Evolutionary conservation across 305 asterid genomes (phyloP).

Genomic region (Ilex paraguariensis): DNA sequence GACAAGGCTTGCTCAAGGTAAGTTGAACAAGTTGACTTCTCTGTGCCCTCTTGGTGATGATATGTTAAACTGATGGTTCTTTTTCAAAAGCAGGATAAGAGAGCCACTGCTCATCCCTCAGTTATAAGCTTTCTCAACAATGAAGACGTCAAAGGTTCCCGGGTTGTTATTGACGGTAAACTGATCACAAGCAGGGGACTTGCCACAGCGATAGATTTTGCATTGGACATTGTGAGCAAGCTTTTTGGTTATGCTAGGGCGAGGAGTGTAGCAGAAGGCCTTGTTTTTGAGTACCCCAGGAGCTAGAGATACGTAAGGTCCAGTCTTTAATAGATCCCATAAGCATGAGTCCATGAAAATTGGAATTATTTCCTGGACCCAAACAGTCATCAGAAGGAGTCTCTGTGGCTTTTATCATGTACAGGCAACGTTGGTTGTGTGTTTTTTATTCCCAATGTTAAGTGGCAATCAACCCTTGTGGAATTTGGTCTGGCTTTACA

Average conservation of each 20-base stretch:
- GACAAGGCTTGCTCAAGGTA: constrained; percentile 68
- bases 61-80: constrained; percentile 9
- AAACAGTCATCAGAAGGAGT: too few species aligned
- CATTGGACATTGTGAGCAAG: constrained; percentile 70
- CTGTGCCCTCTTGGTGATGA: not conserved
- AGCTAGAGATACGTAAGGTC: constrained; percentile 9
- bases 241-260: constrained; percentile 80
- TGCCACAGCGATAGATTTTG: constrained; percentile 53
- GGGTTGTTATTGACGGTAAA: constrained; percentile 69
- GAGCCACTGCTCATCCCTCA: constrained; percentile 55
- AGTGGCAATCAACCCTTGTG: too few species aligned
- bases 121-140: constrained; percentile 28
- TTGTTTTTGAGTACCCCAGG: constrained; percentile 61
- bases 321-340: too few species aligned
- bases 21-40: not conserved
- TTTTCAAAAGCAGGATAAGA: constrained; percentile 50
- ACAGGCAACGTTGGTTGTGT: too few species aligned
- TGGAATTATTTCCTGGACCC: too few species aligned
- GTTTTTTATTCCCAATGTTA: too few species aligned
- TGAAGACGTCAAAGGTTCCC: constrained; percentile 34
- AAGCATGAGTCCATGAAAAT: too few species aligned
- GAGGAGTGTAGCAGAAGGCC: constrained; percentile 93
- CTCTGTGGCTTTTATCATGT: too few species aligned
- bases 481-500: too few species aligned
- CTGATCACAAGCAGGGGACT: constrained; percentile 75